Conservation (phyloP, 495 filamentous ascomycete genomes). For the Elasticomyces elasticus region DNA sequence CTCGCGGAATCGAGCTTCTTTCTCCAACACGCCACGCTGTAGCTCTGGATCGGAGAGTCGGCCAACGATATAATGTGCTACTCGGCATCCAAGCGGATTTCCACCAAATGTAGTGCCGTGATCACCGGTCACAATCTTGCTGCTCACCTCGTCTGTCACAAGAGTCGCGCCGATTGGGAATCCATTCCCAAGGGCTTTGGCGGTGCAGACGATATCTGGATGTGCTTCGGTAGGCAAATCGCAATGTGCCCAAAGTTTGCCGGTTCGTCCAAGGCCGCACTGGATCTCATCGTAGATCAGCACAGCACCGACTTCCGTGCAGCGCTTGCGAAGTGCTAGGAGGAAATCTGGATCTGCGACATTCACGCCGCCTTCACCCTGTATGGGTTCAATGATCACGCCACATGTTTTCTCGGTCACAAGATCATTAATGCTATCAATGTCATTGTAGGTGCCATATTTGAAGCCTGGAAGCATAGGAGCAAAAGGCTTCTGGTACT, state of each 20-base stretch:
- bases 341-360: constrained; percentile 76
- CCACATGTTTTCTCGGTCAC: constrained; percentile 80
- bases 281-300: constrained; percentile 96
- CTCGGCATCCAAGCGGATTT: constrained; percentile 75
- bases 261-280: constrained; percentile 80
- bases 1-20: constrained; percentile 52
- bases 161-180: constrained; percentile 91
- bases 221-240: constrained; percentile 65
- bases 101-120: constrained; percentile 97
- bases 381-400: constrained; percentile 95
- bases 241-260: constrained; percentile 77
- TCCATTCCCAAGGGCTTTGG: constrained; percentile 93
- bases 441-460: constrained; percentile 78
- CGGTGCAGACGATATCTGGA: constrained; percentile 86
- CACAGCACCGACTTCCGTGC: constrained; percentile 77
- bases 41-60: constrained; percentile 57
- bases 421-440: constrained; percentile 54
- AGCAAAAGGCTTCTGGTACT: constrained; percentile 89
- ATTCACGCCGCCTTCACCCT: constrained; percentile 90
- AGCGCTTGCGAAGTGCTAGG: constrained; percentile 61
- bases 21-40: constrained; percentile 52
- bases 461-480: constrained; percentile 92
- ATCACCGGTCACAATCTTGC: constrained; percentile 83
- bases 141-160: constrained; percentile 62
- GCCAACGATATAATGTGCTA: constrained; percentile 76